phyloP scores from a whole-genome alignment of 306 rosid species.

The Calophaca sinica region DNA sequence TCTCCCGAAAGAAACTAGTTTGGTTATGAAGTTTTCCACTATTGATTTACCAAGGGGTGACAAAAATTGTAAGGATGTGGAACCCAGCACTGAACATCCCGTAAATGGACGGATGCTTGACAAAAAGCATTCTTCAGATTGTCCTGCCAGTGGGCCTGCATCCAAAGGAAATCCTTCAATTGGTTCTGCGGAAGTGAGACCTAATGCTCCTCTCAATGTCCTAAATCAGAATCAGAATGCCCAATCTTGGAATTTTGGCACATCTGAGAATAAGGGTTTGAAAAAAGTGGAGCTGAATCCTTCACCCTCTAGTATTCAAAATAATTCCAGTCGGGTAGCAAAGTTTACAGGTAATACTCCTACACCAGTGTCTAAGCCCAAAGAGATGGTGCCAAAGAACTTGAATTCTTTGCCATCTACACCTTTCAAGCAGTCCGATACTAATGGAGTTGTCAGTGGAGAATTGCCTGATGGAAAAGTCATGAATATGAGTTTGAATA shows the following conservation, averaged over 20 bases:
- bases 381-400: constrained; percentile 56
- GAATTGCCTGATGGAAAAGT: constrained; percentile 71
- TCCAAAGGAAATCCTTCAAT: constrained; percentile 60
- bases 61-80: constrained; percentile 50
- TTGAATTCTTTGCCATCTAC: constrained; percentile 55
- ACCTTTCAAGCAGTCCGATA: constrained; percentile 63
- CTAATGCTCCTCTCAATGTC: constrained; percentile 48
- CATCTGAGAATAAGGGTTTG: constrained; percentile 59
- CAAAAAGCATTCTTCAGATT: constrained; percentile 51
- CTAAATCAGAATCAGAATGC: constrained; percentile 56
- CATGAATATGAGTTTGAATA: constrained; percentile 48
- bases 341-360: constrained; percentile 60
- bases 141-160: constrained; percentile 53
- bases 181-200: constrained; percentile 58
- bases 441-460: constrained; percentile 62
- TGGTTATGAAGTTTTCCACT: constrained; percentile 48
- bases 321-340: constrained; percentile 52
- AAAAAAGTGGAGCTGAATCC: constrained; percentile 74
- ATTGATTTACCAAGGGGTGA: constrained; percentile 56
- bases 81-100: constrained; percentile 56
- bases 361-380: constrained; percentile 60
- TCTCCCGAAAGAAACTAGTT: constrained; percentile 59
- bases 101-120: constrained; percentile 52
- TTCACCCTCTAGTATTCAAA: constrained; percentile 60
- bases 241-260: constrained; percentile 56